Conservation (phyloP, 371 early-diverging fungal genomes). For the Basidiobolus meristosporus region DNA sequence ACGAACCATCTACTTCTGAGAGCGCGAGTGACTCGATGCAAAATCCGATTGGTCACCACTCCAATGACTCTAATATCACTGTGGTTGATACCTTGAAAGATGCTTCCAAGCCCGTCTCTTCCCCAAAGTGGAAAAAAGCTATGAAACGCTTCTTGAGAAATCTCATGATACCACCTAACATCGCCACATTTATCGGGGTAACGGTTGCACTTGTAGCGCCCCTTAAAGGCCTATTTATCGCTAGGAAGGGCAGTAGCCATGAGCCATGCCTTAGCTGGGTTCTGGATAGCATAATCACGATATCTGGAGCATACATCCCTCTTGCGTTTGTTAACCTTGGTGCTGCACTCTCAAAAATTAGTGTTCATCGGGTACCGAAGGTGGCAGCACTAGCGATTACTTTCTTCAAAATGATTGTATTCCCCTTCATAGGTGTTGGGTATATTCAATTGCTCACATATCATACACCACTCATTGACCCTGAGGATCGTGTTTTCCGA, state of each 20-base stretch:
- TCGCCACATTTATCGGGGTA: conserved; percentile 18
- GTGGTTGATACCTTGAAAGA: too few relatives aligned
- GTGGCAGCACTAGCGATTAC: conserved; percentile 9
- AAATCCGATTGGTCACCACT: too few relatives aligned
- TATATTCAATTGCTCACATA: conserved; percentile 3
- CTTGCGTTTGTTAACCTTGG: conserved; percentile 24
- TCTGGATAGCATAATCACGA: conserved; percentile 14
- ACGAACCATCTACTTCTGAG: too few relatives aligned
- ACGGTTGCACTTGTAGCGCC: conserved; percentile 13
- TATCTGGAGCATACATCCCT: conserved; percentile 25
- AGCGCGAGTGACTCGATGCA: too few relatives aligned
- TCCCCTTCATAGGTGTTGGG: conserved; percentile 18
- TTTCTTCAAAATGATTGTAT: conserved; percentile 14
- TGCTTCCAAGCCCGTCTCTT: too few relatives aligned
- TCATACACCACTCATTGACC: neutral
- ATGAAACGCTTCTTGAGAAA: conserved; percentile 6
- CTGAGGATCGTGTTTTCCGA: conserved; percentile 18
- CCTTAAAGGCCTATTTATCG: conserved; percentile 14
- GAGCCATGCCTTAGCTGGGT: conserved; percentile 21
- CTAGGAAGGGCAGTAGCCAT: conserved; percentile 3
- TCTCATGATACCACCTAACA: conserved; percentile 13
- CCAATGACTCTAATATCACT: too few relatives aligned
- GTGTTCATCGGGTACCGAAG: conserved; percentile 9
- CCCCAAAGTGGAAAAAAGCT: too few relatives aligned
- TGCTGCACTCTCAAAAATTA: conserved; percentile 21